Base-by-base conservation (phyloP, 805 yeast species). In the Zygosaccharomyces pseudorouxii region DNA sequence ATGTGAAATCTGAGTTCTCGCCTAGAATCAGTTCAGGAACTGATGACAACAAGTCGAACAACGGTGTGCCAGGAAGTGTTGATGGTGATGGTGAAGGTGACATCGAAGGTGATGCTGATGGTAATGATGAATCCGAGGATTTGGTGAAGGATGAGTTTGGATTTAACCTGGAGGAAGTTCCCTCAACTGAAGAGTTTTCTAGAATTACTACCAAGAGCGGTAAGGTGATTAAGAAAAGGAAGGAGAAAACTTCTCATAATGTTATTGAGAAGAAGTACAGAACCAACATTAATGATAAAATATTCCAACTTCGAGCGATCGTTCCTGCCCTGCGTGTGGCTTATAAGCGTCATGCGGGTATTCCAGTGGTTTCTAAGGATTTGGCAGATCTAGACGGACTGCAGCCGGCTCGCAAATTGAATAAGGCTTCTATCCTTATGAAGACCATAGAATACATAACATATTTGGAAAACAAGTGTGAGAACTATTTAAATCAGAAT, bases 381-480 rank as follows among this genome's bases (percentile, higher is more conserved):
- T 84, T 73, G 38, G 73, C 68, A 38, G 62, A 80, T 53, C 68
- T 86, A 57, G 92, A 86, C 62, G 92, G 92, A 2, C 71, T 86
- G 49, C 77, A 79, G 42, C 90, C 92, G 0, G 92, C 95, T 3
- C 75, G 79, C 53, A 86, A 86, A 57, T 70, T 86, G 53, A 86
- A 85, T 65, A 86, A 86, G 62, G 93, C 92, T 2, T 80, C 86
- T 12, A 84, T 86, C 42, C 70, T 86, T 51, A 72, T 85, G 23
- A 86, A 86, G 58, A 87, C 92, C 1, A 80, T 86, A 3, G 93
- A 86, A 63, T 86, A 86, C 59, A 85, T 86, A 54, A 79, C 77
- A 55, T 90, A 85, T 64, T 71, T 86, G 63, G 89, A 86, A 55
- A 64, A 66, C 52, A 84, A 82, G 58, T 82, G 82, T 57, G 78